Base-by-base conservation (phyloP, 441 rosid genomes). In the Gossypium armourianum region DNA sequence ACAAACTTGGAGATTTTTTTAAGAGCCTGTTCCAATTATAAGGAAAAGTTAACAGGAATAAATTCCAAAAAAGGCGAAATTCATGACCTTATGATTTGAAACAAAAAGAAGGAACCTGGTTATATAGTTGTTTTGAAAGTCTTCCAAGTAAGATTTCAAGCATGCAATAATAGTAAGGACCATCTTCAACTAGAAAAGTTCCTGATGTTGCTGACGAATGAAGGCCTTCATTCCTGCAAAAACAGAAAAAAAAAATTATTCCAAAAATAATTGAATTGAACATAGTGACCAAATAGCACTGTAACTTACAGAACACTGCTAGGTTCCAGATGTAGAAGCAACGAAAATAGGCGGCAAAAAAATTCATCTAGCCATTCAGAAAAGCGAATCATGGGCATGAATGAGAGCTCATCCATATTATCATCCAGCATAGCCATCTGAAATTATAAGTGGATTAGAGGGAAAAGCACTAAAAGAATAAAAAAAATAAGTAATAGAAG, bases 331-430 rank as follows among this genome's bases (percentile, higher is more conserved):
- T 90, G 96, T 71, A 84, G 95, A 72, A 95, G 96, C 75, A 95
- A 84, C 1, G 96, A 83, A 68, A 92, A 92, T 76, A 95, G 79
- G 69, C 99, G 95, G 73, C 96, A 92, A 32, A 95, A 81, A 78
- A 92, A 95, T 76, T 95, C 98, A 83, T 95, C 99, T 66, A 95
- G 83, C 99, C 99, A 95, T 79, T 92, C 96, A 56, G 99, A 90
- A 83, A 95, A 87, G 73, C 80, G 71, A 75, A 83, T 87, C 91
- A 87, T 85, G 52, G 92, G 86, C 86, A 87, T 86, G 82, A 87
- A 82, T 62, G 99, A 86, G 59, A 81, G 64, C 63, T 83, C 92
- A 65, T 86, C 86, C 20, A 81, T 76, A 68, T 82, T 76, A 83
- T 92, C 98, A 78, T 89, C 97, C 85, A 95, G 77, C 50, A 81